Base-by-base conservation (phyloP, 176 grass and related monocot genomes). In the Oryza glaberrima region DNA sequence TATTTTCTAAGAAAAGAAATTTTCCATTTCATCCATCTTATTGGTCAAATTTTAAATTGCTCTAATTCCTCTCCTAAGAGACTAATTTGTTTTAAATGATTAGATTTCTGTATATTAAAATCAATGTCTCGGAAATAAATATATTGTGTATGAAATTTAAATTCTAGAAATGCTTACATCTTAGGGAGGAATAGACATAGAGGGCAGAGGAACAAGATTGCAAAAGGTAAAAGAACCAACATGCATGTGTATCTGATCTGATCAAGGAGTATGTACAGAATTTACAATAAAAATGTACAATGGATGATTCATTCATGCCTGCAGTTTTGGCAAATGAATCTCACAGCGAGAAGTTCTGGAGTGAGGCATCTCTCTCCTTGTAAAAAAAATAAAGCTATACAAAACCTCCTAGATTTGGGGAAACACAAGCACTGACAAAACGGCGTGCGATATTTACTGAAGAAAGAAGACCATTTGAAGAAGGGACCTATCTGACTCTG, bases 371-470 rank as follows among this genome's bases (percentile, higher is more conserved):
- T 8, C 73, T 8, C 40, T 52, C n/a, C 25, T 40, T 65, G 20
- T 22, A 9, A 9, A n/a, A 64, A 48, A 32, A 28, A 28, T 28
- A 28, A 32, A 14, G 69, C 47, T 80, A 79, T 70, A 80, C 75
- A 83, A 69, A 83, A 80, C 25, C 75, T 83, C 75, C 80, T 83
- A 83, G 46, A 28, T 17, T 52, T 70, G 17, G 17, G 80, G 64
- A 84, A 48, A 75, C 51, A 77, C 32, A 68, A 36, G 70, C 80
- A 66, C 76, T 47, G 19, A 47, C 85, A 84, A 90, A 90, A 84
- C 19, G 89, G 85, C 1, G 76, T 76, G 89, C 80, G 43, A 69
- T 80, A 76, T 76, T 75, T 76, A 81, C 81, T 56, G 65, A 84
- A 63, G 7, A 22, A 69, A 5, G 1, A 80, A 44, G 43, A 61